Percentiles rank a stretch among this genome's conserved stretches.
Conservation (phyloP, 257 asterid genomes). For the Nicotiana tomentosiformis region DNA sequence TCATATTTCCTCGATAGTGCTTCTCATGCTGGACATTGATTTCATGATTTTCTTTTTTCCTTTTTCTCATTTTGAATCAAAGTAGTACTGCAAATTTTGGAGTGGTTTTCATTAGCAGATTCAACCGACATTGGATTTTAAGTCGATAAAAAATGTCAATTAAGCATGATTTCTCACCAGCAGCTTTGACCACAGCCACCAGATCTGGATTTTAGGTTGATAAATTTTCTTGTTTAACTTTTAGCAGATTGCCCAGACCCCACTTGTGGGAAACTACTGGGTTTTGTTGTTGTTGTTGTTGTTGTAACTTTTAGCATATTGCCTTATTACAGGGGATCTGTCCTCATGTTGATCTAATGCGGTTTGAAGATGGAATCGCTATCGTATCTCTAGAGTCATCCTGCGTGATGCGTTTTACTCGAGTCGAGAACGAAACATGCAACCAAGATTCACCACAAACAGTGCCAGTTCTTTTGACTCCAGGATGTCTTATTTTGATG, state of each 20-base stretch:
- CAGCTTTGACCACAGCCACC: neutral
- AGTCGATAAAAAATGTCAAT: neutral
- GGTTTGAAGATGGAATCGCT: conserved; percentile 90
- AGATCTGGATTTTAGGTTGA: neutral
- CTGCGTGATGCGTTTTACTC: conserved; percentile 73
- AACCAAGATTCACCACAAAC: conserved; percentile 11
- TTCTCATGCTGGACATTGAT: neutral
- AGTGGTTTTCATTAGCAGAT: neutral
- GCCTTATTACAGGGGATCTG: conserved; percentile 54
- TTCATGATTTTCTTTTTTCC: neutral
- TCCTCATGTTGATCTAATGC: conserved; percentile 87
- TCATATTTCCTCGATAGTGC: too few species aligned
- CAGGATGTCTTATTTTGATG: conserved; percentile 76
- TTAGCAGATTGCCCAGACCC: too few species aligned
- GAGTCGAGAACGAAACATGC: conserved; percentile 21
- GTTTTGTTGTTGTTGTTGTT: too few species aligned
- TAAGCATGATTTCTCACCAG: neutral
- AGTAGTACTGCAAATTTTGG: neutral
- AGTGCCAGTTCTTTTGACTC: conserved; percentile 54
- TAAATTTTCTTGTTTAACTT: neutral
- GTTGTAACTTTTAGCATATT: too few species aligned
- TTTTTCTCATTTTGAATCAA: neutral
- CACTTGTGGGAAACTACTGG: too few species aligned
- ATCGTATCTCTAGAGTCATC: conserved; percentile 68
- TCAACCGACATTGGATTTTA: neutral